A percentile compares a stretch with the other conserved stretches of the same genome.
Conservation (phyloP, 2,329 filamentous ascomycete genomes). For the Monosporascus cannonballus region DNA sequence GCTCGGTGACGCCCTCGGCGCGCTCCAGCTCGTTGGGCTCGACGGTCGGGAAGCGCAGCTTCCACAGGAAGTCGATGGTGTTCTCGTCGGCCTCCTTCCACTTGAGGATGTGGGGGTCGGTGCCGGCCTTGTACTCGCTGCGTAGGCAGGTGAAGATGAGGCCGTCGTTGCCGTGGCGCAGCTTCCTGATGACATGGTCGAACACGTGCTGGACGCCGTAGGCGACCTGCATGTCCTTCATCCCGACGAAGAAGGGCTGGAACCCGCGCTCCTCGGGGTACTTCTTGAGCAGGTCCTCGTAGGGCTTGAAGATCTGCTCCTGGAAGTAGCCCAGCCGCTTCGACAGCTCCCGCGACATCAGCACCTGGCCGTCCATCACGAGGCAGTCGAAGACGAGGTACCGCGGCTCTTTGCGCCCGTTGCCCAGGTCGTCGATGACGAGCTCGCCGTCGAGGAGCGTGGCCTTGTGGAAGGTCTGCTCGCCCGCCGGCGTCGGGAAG, state of each 20-base stretch:
- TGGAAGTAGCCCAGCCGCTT: slow-evolving; percentile 86
- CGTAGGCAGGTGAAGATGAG: slow-evolving; percentile 95
- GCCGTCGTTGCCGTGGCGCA: slow-evolving; percentile 92
- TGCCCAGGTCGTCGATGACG: slow-evolving; percentile 71
- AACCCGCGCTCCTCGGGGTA: slow-evolving; percentile 64
- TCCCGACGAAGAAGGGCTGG: slow-evolving; percentile 74
- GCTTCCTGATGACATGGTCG: slow-evolving; percentile 70
- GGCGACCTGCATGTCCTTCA: slow-evolving; percentile 83
- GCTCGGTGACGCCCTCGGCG: slow-evolving; percentile 56
- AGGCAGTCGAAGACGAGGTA: slow-evolving; percentile 95
- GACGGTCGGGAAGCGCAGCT: slow-evolving; percentile 67
- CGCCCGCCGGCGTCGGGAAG: slow-evolving; percentile 67
- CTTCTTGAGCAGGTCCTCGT: slow-evolving; percentile 54
- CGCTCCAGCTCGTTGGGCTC: slow-evolving; percentile 63
- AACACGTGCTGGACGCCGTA: slow-evolving; percentile 95
- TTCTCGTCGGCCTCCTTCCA: slow-evolving; percentile 98
- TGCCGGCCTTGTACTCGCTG: slow-evolving; percentile 81
- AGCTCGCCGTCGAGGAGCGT: slow-evolving; percentile 92
- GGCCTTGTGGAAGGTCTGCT: slow-evolving; percentile 63
- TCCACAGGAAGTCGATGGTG: slow-evolving; percentile 84
- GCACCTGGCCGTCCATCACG: slow-evolving; percentile 66
- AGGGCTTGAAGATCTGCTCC: slow-evolving; percentile 67
- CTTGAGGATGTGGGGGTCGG: slow-evolving; percentile 89
- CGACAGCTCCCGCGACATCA: slow-evolving; percentile 76
- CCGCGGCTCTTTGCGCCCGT: slow-evolving; percentile 63